Percentiles rank a stretch among this genome's conserved stretches.
These are phyloP conservation scores for Cystobasidium ongulense DNA, from an alignment of 768 basidiomycete species.

Conservation along the genomic window DNA sequence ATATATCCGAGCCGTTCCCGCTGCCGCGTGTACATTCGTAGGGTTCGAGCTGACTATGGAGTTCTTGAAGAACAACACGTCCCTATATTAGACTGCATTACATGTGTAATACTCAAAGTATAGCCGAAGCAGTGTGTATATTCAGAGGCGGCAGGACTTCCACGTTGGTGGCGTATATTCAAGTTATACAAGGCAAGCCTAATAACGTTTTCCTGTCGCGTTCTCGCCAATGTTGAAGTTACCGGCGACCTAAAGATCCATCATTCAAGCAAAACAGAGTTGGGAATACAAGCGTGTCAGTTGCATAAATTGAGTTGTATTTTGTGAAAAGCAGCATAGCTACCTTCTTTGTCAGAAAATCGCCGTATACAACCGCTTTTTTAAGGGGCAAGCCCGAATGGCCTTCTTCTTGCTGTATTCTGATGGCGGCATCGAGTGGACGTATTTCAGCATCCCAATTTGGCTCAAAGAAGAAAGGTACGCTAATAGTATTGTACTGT, in stretches of 20 bases:
- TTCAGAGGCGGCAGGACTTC: too few relatives aligned
- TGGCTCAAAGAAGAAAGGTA: slow-evolving; percentile 93
- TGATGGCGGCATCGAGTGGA: slow-evolving; percentile 8
- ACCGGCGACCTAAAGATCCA: background rate
- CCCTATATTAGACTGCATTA: background rate
- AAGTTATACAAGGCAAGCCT: background rate
- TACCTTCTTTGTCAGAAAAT: background rate
- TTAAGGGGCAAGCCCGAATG: background rate
- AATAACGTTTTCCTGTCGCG: background rate
- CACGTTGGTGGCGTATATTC: too few relatives aligned
- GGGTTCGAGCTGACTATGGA: slow-evolving; percentile 42
- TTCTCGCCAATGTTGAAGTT: background rate
- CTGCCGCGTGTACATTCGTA: slow-evolving; percentile 40
- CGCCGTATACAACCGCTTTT: background rate
- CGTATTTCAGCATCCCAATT: slow-evolving; percentile 65
- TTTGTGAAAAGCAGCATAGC: too few relatives aligned
- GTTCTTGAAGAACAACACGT: slow-evolving; percentile 32
- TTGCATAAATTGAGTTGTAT: too few relatives aligned
- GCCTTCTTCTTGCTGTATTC: background rate
- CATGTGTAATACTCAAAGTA: background rate
- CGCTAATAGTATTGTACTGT: slow-evolving; percentile 47
- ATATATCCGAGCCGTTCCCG: slow-evolving; percentile 34
- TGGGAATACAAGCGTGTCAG: background rate
- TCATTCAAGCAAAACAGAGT: background rate
- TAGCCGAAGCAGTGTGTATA: too few relatives aligned